phyloP scores from a whole-genome alignment of 2,329 filamentous ascomycete genomes.

The Westerdykella sp. region DNA sequence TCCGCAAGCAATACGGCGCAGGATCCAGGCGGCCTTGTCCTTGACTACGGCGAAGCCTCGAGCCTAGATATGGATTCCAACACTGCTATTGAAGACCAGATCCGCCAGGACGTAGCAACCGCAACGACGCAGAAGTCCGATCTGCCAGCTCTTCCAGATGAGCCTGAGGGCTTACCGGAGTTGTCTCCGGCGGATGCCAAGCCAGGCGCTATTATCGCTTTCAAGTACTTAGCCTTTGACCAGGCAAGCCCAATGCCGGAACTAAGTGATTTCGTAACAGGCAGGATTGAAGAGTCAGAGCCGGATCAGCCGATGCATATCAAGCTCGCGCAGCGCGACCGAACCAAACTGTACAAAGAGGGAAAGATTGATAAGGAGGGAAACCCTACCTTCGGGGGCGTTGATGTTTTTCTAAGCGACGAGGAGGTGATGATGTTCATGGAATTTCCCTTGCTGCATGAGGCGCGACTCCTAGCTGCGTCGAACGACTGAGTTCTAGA shows the following conservation, averaged over 20 bases:
- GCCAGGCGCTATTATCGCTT: slow-evolving; percentile 60
- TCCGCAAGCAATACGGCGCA: slow-evolving; percentile 14
- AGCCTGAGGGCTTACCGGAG: slow-evolving; percentile 49
- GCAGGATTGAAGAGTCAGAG: slow-evolving; percentile 50
- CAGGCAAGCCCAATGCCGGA: slow-evolving; percentile 59
- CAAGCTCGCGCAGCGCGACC: slow-evolving; percentile 63
- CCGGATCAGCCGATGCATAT: slow-evolving; percentile 35
- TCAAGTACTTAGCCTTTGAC: slow-evolving; percentile 57
- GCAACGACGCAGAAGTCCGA: slow-evolving; percentile 47
- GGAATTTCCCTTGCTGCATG: background rate
- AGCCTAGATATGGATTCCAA: slow-evolving; percentile 7
- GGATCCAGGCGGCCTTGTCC: slow-evolving; percentile 15
- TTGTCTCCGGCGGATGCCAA: slow-evolving; percentile 47
- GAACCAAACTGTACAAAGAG: slow-evolving; percentile 45
- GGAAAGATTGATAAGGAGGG: slow-evolving; percentile 63
- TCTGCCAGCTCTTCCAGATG: slow-evolving; percentile 55
- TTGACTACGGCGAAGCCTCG: slow-evolving; percentile 28
- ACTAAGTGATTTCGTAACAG: slow-evolving; percentile 58
- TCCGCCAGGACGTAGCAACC: slow-evolving; percentile 44
- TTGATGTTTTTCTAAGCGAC: slow-evolving; percentile 46
- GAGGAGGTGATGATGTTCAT: slow-evolving; percentile 27
- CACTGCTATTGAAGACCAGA: slow-evolving; percentile 13
- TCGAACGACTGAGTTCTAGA: too few species aligned
- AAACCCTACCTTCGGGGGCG: slow-evolving; percentile 64
- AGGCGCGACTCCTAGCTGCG: background rate